Conservation (phyloP, 106 monocot species). For the Dactylorhiza incarnata region DNA sequence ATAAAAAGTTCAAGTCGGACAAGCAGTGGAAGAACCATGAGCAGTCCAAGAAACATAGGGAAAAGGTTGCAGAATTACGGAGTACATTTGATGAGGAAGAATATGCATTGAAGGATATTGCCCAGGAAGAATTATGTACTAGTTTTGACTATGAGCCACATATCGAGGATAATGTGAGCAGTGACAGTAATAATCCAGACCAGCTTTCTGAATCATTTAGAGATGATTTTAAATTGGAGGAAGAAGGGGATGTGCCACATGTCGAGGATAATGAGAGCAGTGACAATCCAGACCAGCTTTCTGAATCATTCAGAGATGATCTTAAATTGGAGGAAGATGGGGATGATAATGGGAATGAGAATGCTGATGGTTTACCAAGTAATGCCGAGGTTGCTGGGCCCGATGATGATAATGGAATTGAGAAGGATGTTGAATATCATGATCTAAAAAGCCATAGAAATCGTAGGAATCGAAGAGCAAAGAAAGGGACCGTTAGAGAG, state of each 20-base stretch:
- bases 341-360: conserved; percentile 13
- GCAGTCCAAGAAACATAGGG: conserved; percentile 94
- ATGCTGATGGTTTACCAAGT: conserved; percentile 12
- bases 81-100: conserved; percentile 54
- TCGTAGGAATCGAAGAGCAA: conserved; percentile 27
- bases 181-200: conserved; percentile 21
- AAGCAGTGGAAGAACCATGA: conserved; percentile 99
- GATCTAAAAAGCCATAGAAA: conserved; percentile 20
- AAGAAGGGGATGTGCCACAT: conserved; percentile 18
- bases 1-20: conserved; percentile 92
- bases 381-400: conserved; percentile 1
- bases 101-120: conserved; percentile 15
- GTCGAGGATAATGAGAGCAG: conserved; percentile 12
- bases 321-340: conserved; percentile 25
- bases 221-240: conserved; percentile 30
- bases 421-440: conserved; percentile 18
- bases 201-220: conserved; percentile 41
- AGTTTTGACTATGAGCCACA: conserved; percentile 29
- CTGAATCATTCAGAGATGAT: conserved; percentile 41
- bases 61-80: conserved; percentile 70
- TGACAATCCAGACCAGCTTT: conserved; percentile 27
- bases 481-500: conserved; percentile 11
- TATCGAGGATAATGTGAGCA: conserved; percentile 11
- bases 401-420: conserved; percentile 29
- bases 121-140: conserved; percentile 26